Percentiles rank a stretch among this genome's conserved stretches.
Conservation (phyloP, 192 early-diverging fungal genomes). For the Phycomyces blakesleeanus region DNA sequence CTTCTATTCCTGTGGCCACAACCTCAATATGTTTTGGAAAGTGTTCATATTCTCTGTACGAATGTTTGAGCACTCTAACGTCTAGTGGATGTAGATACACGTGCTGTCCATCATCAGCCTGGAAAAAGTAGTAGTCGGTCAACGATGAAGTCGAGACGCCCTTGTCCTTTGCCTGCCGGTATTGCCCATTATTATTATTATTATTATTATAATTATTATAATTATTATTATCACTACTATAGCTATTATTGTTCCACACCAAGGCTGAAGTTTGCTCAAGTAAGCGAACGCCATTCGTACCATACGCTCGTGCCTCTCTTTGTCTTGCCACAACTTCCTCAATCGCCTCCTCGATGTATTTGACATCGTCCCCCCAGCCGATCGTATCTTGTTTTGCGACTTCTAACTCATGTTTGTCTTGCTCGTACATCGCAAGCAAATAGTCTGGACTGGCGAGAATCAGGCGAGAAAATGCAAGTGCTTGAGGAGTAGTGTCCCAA, state of each 20-base stretch:
- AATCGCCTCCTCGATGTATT: neutral
- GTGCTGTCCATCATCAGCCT: conserved; percentile 86
- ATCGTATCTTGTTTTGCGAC: conserved; percentile 36
- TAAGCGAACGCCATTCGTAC: no score
- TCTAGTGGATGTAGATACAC: conserved; percentile 92
- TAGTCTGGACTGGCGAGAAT: conserved; percentile 66
- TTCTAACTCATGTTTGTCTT: conserved; percentile 54
- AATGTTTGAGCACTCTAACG: conserved; percentile 79
- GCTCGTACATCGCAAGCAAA: conserved; percentile 51
- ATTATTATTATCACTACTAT: no score
- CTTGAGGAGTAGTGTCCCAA: conserved; percentile 48
- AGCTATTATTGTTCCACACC: no score
- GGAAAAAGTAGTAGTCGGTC: conserved; percentile 70
- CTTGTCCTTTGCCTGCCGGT: neutral
- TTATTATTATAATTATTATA: no score
- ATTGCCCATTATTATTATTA: no score
- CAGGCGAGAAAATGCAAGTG: conserved; percentile 65
- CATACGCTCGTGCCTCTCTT: neutral
- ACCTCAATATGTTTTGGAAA: conserved; percentile 73
- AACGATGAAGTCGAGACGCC: conserved; percentile 12
- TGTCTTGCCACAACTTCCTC: neutral
- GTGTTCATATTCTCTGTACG: conserved; percentile 58
- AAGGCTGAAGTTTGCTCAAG: no score
- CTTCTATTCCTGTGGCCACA: conserved; percentile 62
- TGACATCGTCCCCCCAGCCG: conserved; percentile 11